Evolutionary conservation across 108 stramenopile species (phyloP).

Genomic region (Hondaea fermentalgiana): DNA sequence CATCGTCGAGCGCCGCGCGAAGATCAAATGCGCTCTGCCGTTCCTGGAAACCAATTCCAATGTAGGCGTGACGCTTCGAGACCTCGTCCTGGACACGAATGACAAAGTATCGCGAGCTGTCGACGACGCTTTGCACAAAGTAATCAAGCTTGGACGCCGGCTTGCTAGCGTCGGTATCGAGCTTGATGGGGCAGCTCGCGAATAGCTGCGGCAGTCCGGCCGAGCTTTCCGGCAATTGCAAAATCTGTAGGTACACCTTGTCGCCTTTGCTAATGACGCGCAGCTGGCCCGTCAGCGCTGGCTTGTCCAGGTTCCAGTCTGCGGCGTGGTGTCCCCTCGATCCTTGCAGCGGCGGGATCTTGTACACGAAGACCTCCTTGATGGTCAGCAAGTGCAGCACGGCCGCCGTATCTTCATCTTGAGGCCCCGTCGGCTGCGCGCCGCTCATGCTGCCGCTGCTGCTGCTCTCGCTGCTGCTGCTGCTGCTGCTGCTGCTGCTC

Average conservation of each 20-base stretch:
- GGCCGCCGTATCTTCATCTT: not conserved
- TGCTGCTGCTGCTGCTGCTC: no score
- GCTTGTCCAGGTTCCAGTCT: not conserved
- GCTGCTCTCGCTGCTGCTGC: no score
- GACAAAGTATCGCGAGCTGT: constrained; percentile 15
- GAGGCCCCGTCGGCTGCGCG: no score
- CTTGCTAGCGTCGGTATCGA: not conserved
- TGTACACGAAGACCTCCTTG: constrained; percentile 9
- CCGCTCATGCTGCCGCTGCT: no score
- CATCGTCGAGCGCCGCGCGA: not conserved
- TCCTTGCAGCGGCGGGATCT: not conserved
- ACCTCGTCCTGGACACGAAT: not conserved
- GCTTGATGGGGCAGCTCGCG: constrained; percentile 5
- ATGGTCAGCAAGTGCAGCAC: not conserved
- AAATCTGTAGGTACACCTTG: not conserved
- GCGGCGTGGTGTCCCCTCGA: not conserved
- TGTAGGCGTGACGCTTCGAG: not conserved
- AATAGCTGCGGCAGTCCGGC: not conserved
- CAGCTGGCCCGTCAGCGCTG: not conserved
- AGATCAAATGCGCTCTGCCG: constrained; percentile 11
- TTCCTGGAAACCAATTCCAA: constrained; percentile 14
- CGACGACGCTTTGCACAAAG: not conserved
- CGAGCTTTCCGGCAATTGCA: not conserved
- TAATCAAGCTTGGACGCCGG: not conserved
- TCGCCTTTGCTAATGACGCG: not conserved